Evolutionary conservation across 2,329 filamentous ascomycete genomes (phyloP).

Genomic region (Fusarium clavum): DNA sequence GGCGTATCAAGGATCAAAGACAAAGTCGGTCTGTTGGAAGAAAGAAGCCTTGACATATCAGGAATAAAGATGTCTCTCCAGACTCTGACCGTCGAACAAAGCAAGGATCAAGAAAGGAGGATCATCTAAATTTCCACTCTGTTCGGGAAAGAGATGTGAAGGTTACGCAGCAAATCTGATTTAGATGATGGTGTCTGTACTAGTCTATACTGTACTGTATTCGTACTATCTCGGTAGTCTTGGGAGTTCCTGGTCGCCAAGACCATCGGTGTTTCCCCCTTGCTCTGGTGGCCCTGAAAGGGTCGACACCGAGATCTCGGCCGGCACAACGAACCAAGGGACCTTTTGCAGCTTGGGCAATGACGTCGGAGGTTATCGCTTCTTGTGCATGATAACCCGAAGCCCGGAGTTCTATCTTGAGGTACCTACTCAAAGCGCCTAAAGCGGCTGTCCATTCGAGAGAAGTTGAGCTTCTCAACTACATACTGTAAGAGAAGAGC

Average conservation of each 20-base stretch:
- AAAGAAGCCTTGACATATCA: neutral
- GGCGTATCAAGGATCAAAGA: slow-evolving; percentile 2
- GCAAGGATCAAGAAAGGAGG: slow-evolving; percentile 14
- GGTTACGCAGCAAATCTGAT: slow-evolving; percentile 25
- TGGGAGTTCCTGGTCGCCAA: slow-evolving; percentile 40
- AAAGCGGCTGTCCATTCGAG: slow-evolving; percentile 33
- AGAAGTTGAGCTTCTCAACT: neutral
- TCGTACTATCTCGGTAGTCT: slow-evolving; percentile 21
- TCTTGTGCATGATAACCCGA: neutral
- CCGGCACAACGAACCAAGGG: slow-evolving; percentile 36
- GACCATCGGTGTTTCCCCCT: slow-evolving; percentile 35
- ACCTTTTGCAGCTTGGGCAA: slow-evolving; percentile 1
- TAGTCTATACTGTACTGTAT: slow-evolving; percentile 16
- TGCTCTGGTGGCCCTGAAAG: slow-evolving; percentile 30
- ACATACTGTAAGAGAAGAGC: neutral
- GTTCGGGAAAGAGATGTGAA: slow-evolving; percentile 13
- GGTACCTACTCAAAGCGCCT: slow-evolving; percentile 23
- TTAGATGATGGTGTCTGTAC: slow-evolving; percentile 20
- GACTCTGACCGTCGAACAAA: slow-evolving; percentile 1
- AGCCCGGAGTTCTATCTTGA: slow-evolving; percentile 2
- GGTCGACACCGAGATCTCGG: slow-evolving; percentile 38
- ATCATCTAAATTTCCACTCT: slow-evolving; percentile 23
- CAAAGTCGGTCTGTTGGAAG: slow-evolving; percentile 31
- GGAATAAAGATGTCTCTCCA: slow-evolving; percentile 5
- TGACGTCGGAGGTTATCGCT: neutral